Conservation (phyloP, 2,329 filamentous ascomycete genomes). For the Sarocladium strictum region DNA sequence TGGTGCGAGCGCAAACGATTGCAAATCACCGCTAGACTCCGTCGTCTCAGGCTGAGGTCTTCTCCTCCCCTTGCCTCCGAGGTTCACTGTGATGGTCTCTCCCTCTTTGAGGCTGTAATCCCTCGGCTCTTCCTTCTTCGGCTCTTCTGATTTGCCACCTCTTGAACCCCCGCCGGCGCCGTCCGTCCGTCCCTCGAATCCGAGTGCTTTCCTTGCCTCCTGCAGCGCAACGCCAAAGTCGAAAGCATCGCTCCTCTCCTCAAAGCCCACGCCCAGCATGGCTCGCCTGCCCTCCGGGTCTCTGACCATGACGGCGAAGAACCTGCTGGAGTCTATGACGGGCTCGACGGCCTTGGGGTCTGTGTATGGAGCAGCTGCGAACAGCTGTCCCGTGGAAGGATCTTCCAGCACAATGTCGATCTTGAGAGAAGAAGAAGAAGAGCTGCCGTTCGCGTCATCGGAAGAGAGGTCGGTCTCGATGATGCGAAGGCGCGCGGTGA, state of each 20-base stretch:
- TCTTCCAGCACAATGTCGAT: constrained; percentile 78
- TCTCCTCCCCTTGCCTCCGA: constrained; percentile 53
- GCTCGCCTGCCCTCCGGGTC: constrained; percentile 72
- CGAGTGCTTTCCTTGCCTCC: constrained; percentile 67
- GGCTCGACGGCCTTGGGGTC: constrained; percentile 62
- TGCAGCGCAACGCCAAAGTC: constrained; percentile 78
- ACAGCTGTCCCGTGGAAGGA: constrained; percentile 63
- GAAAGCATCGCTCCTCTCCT: constrained; percentile 79
- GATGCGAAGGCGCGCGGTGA: constrained; percentile 75
- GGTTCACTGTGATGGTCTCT: constrained; percentile 79
- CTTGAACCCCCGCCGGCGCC: not conserved
- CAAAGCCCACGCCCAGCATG: constrained; percentile 77
- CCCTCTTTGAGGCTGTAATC: constrained; percentile 86
- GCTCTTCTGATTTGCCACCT: constrained; percentile 22
- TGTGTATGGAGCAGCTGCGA: constrained; percentile 78
- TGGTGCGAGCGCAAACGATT: constrained; percentile 68
- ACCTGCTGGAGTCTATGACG: constrained; percentile 71
- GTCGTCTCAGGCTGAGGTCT: constrained; percentile 21
- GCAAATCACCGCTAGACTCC: constrained; percentile 22
- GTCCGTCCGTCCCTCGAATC: constrained; percentile 39
- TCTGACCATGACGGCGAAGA: constrained; percentile 78
- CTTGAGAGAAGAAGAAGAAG: constrained; percentile 39
- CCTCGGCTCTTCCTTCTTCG: constrained; percentile 37
- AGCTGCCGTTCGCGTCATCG: constrained; percentile 35
- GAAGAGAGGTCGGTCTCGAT: constrained; percentile 59